Evolutionary conservation across 345 rosid genomes (phyloP).

Genomic region (Diplotaxis tenuifolia): DNA sequence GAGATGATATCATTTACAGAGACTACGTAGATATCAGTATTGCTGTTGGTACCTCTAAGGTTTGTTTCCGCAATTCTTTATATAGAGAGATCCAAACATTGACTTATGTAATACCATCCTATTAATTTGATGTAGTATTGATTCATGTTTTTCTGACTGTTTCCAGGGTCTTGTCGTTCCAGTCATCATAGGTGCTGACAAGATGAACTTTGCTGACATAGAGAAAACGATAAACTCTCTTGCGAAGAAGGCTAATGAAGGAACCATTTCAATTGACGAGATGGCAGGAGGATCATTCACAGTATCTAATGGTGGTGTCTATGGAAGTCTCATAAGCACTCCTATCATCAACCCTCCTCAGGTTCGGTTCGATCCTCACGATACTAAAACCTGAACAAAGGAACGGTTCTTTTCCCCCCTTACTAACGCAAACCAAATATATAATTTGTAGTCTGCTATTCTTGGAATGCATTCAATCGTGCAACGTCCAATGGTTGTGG

Average conservation of each 20-base stretch:
- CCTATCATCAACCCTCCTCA: conserved; percentile 99
- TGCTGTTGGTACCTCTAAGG: conserved; percentile 72
- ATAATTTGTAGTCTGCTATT: conserved; percentile 65
- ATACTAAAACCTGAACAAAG: not conserved
- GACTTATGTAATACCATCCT: not conserved
- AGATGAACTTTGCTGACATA: conserved; percentile 83
- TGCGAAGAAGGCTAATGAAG: conserved; percentile 89
- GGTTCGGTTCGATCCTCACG: conserved; percentile 40
- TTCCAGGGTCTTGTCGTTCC: conserved; percentile 88
- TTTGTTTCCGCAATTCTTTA: conserved; percentile 21
- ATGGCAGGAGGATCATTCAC: conserved; percentile 99
- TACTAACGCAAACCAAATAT: not conserved
- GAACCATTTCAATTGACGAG: conserved; percentile 92
- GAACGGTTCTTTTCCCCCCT: not conserved
- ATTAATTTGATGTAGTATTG: not conserved
- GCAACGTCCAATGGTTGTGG: conserved; percentile 79
- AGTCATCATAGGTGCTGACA: conserved; percentile 69
- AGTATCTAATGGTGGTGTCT: conserved; percentile 55
- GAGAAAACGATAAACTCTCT: conserved; percentile 88
- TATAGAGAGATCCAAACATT: not conserved
- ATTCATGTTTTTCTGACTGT: conserved; percentile 13
- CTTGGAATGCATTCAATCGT: conserved; percentile 92
- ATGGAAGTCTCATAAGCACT: conserved; percentile 95
- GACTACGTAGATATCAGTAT: conserved; percentile 93
- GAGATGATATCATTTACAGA: conserved; percentile 95